phyloP scores from a whole-genome alignment of 1,139 yeast species.

The Suhomyces yuchorum region DNA sequence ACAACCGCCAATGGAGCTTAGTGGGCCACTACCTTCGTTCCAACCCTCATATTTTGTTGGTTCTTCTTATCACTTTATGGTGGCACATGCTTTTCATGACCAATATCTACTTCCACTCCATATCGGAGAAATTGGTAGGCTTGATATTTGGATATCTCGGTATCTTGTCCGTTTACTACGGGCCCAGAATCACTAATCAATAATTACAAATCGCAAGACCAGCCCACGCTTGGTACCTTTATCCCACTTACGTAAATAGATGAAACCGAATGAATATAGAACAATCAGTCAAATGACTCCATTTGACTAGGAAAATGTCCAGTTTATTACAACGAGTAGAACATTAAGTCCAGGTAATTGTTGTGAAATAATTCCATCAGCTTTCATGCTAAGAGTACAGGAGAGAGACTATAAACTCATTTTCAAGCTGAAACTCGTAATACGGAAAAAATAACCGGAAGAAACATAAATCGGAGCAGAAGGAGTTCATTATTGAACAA shows the following conservation, averaged over 20 bases:
- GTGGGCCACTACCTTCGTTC: constrained; percentile 20
- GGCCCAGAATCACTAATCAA: constrained; percentile 24
- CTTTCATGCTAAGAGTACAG: too few species aligned
- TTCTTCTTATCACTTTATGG: constrained; percentile 60
- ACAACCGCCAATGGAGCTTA: neutral
- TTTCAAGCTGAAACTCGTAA: too few species aligned
- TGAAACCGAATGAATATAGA: neutral
- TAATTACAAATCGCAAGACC: neutral
- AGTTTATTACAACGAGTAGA: too few species aligned
- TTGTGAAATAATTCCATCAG: too few species aligned
- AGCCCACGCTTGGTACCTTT: too few species aligned
- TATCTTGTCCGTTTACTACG: constrained; percentile 38
- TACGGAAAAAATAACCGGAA: too few species aligned
- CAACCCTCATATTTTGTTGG: constrained; percentile 48
- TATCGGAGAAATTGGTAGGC: constrained; percentile 72
- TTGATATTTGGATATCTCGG: constrained; percentile 60
- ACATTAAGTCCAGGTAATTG: too few species aligned
- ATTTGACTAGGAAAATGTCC: neutral
- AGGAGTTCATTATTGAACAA: too few species aligned
- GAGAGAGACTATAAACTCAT: too few species aligned
- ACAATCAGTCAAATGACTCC: neutral
- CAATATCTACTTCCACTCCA: constrained; percentile 79
- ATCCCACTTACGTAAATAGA: neutral
- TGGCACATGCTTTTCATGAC: constrained; percentile 89
- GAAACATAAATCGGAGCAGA: too few species aligned